These are phyloP conservation scores for Hypoxylon sp. DNA, from an alignment of 2,329 filamentous ascomycete genomes.

Conservation along the genomic window DNA sequence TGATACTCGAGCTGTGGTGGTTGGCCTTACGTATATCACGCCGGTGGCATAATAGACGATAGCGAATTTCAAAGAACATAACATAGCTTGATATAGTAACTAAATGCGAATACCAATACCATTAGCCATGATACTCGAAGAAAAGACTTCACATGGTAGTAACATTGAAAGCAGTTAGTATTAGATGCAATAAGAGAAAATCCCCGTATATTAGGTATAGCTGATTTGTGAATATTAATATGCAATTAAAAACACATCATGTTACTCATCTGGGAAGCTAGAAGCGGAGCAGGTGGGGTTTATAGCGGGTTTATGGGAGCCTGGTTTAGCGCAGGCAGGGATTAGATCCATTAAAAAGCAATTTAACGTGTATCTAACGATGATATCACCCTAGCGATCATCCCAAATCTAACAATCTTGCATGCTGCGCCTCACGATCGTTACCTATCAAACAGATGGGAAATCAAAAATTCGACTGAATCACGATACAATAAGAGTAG, in stretches of 20 bases:
- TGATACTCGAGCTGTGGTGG: neutral
- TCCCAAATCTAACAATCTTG: slow-evolving; percentile 19
- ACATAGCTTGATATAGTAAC: neutral
- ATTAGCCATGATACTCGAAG: neutral
- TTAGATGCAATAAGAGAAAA: slow-evolving; percentile 8
- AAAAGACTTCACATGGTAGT: neutral
- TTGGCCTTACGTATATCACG: slow-evolving; percentile 2
- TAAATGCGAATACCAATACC: neutral
- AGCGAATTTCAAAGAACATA: neutral
- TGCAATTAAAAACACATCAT: slow-evolving; percentile 11
- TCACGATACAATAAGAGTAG: neutral
- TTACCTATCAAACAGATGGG: neutral
- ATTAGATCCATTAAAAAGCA: slow-evolving; percentile 10
- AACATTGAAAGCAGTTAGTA: neutral
- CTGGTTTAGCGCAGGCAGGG: neutral
- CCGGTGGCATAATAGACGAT: neutral
- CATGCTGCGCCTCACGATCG: slow-evolving; percentile 1
- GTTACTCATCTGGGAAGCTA: slow-evolving; percentile 18
- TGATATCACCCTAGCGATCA: slow-evolving; percentile 24
- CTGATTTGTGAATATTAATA: neutral
- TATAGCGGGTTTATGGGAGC: too few relatives aligned
- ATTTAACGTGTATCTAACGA: slow-evolving; percentile 5
- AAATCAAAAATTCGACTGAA: neutral
- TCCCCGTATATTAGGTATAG: slow-evolving; percentile 10
- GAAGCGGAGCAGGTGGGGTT: slow-evolving; percentile 18